Evolutionary conservation across 1,284 basidiomycete genomes (phyloP), one percentile per base, ranked within the genome.

Genomic region (Ustilago lituana): DNA sequence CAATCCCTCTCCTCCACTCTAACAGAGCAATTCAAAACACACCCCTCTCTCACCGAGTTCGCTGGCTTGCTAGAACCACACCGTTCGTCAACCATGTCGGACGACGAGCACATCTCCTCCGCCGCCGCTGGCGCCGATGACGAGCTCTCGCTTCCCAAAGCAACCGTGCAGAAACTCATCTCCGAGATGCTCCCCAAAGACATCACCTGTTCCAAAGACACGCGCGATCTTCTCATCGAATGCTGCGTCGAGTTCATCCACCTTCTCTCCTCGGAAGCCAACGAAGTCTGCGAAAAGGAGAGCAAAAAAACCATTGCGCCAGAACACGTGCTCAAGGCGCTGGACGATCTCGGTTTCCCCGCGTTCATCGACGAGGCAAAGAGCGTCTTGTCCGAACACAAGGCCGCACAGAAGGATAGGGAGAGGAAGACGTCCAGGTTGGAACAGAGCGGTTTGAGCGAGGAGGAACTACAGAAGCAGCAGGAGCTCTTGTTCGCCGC

Each of bases 221-320:
- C 94, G 57, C 89, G 94, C 78, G 95, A 98, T 85, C 84, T 98
- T 57, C 90, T 98, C 46, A 94, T 95, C 83, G 94, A 98, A 84
- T 97, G 94, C 82, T 98, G 95, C 87, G 93, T 97, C 87, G 95
- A 99, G 86, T 99, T 98, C 84, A 95, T 99, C 74, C 93, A 97
- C 81, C 85, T 98, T 81, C 91, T 99, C 80, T 96, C 96, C 14
- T 94, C 94, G 7, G 94, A 98, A 83, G 91, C 94, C 49, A 98
- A 98, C 84, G 93, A 97, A 73, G 93, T 97, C 59, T 99, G 96
- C 83, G 96, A 98, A 80, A 90, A 92, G 82, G 93, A 94, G 78
- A 91, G 91, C n/a, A 98, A 98, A 85, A 99, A 98, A 86, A 99
- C 95, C 0, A 98, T 99, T 75, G 92, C 94, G 4, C 95, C 96